A percentile compares a stretch with the other conserved stretches of the same genome.
These are phyloP conservation scores for Acanthamoeba royreba DNA, from an alignment of 208 protist species.

Conservation along the genomic window DNA sequence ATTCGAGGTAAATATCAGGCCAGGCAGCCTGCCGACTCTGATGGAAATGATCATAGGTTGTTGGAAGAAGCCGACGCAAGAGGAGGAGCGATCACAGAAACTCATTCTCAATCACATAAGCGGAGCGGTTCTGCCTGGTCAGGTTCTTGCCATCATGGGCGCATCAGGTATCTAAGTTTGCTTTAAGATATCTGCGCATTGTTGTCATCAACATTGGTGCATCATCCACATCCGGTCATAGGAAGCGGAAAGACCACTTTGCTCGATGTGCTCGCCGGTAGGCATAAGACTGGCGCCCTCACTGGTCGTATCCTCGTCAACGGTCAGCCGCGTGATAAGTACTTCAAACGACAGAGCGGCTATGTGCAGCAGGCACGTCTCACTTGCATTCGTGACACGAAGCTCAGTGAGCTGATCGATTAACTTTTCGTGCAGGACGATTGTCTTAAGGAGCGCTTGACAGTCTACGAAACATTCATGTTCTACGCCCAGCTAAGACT, in stretches of 20 bases:
- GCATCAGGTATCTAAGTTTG: neutral
- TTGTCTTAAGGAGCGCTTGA: slow-evolving; percentile 10
- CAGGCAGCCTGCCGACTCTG: too few species aligned
- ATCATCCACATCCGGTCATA: too few species aligned
- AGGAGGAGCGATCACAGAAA: neutral
- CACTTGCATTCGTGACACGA: neutral
- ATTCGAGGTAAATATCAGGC: neutral
- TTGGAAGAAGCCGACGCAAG: neutral
- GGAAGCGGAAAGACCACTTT: neutral
- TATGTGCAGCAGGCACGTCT: neutral
- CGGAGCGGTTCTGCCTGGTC: neutral
- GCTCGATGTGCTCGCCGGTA: neutral
- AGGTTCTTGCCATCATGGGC: slow-evolving; percentile 58
- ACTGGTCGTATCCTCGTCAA: neutral
- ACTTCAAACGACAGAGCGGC: slow-evolving; percentile 3
- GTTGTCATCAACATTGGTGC: neutral
- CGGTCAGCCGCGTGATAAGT: neutral
- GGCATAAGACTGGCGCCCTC: neutral
- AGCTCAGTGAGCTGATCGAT: neutral
- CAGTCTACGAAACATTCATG: slow-evolving; percentile 49
- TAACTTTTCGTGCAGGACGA: slow-evolving; percentile 48
- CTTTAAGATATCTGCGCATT: neutral
- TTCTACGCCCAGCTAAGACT: slow-evolving; percentile 47
- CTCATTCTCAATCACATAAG: neutral
- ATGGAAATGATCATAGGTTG: too few species aligned